Base-by-base conservation (phyloP, 345 rosid species). In the Murraya paniculata region DNA sequence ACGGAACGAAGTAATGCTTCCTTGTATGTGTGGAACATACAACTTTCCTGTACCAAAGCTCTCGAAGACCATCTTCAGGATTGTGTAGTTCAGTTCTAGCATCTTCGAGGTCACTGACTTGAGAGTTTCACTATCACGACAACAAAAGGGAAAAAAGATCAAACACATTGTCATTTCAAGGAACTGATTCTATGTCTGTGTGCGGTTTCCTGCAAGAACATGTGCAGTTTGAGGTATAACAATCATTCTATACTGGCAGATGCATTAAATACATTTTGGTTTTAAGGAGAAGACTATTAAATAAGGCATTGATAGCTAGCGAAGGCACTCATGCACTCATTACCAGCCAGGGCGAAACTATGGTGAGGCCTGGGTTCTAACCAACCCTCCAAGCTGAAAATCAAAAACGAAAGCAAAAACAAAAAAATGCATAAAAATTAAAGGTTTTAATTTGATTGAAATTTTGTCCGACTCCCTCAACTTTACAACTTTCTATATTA, bases 1-100 rank as follows among this genome's bases (percentile, higher is more conserved):
- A 3, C 87, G 84, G 18, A 86, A 68, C 4, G 82, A 19, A 61
- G 78, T 80, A 0, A 74, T 36, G 71, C 72, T 80, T 13, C 82
- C 84, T 21, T 77, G 39, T 9, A 74, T 74, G 24, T 80, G 65
- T 1, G 82, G 78, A 19, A 76, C 78, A 7, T 77, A 83, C 3
- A 66, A 62, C 31, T 79, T 80, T 57, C 75, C 87, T 45, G 83
- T 66, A 11, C 86, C 87, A 18, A 82, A 86, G 80, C 86, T 86
- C 41, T 85, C 85, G 28, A 83, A 71, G 0, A 89, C 73, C 92
- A 85, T 87, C 70, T 78, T 85, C 80, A 82, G 30, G n/a, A 89
- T 61, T 19, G 64, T 62, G 14, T 50, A 50, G 73, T 82, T 84
- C 76, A 87, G 33, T 19, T 89, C 87, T 31, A 77, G 45, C 87